phyloP scores from a whole-genome alignment of 2,329 filamentous ascomycete species.

The Coniochaeta sp. region DNA sequence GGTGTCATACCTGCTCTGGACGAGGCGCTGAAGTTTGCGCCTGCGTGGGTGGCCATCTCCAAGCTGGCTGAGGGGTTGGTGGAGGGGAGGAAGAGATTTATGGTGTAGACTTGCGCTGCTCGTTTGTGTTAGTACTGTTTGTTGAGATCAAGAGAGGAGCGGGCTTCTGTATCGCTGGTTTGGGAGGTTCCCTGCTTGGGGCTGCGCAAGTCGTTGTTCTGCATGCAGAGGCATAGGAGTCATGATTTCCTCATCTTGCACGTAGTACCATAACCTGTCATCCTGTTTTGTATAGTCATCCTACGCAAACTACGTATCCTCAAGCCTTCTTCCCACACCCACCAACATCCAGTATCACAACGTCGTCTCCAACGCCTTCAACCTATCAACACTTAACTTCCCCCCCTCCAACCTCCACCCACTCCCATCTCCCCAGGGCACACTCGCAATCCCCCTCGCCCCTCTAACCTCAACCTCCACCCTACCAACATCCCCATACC shows the following conservation, averaged over 20 bases:
- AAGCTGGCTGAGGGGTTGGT: constrained; percentile 75
- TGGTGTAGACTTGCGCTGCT: constrained; percentile 27
- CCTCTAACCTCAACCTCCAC: constrained; percentile 12
- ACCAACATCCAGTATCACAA: constrained; percentile 20
- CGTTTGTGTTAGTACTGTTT: too few species aligned
- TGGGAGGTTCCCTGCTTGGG: too few species aligned
- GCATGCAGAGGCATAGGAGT: too few species aligned
- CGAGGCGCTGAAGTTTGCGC: constrained; percentile 69
- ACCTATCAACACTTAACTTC: constrained; percentile 15
- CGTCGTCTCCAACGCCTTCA: constrained; percentile 25
- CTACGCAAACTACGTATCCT: too few species aligned
- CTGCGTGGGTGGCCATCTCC: constrained; percentile 70
- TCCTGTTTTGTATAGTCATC: too few species aligned
- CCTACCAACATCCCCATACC: constrained; percentile 16
- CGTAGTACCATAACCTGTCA: too few species aligned
- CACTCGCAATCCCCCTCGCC: constrained; percentile 11
- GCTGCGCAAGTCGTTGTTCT: too few species aligned
- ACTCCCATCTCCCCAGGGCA: constrained; percentile 17
- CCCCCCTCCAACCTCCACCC: constrained; percentile 18
- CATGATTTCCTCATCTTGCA: too few species aligned
- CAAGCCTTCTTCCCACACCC: constrained; percentile 22
- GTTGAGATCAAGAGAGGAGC: too few species aligned
- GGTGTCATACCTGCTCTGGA: constrained; percentile 76
- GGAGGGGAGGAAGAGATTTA: constrained; percentile 68
- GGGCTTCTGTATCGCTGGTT: too few species aligned